These are phyloP conservation scores for Talaromyces sp. DNA, from an alignment of 2,329 filamentous ascomycete species.

Conservation along the genomic window DNA sequence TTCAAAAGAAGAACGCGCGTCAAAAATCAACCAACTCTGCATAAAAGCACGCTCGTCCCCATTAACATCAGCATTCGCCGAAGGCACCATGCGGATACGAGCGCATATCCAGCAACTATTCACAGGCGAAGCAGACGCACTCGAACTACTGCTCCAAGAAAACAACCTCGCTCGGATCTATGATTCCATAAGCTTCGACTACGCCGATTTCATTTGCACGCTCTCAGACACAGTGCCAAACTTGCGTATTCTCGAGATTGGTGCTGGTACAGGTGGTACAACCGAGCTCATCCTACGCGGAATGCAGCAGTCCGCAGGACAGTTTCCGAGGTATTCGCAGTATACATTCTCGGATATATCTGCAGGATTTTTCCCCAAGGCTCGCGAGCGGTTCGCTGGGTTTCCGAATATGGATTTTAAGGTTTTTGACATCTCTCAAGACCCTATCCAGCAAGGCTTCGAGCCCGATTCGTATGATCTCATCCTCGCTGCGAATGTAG, in stretches of 20 bases:
- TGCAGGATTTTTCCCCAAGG: conserved; percentile 19
- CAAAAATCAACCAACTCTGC: no score
- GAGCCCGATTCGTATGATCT: conserved; percentile 18
- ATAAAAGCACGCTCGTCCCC: no score
- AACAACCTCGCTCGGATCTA: no score
- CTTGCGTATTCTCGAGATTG: conserved; percentile 17
- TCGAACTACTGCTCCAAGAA: no score
- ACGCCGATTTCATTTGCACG: background rate
- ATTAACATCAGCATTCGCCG: no score
- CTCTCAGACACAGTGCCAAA: conserved; percentile 6
- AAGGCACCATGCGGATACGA: no score
- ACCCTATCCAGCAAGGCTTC: conserved; percentile 19
- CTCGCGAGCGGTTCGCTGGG: conserved; percentile 19
- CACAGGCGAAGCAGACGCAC: no score
- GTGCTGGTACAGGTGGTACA: conserved; percentile 16
- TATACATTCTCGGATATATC: conserved; percentile 17
- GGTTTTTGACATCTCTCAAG: conserved; percentile 16
- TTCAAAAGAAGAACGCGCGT: no score
- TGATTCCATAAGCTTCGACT: no score
- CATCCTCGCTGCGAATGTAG: conserved; percentile 9
- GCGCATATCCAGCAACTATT: no score
- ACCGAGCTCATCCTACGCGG: conserved; percentile 1
- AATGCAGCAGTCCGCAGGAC: no score
- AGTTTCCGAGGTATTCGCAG: no score
- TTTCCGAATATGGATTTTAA: conserved; percentile 16